Base-by-base conservation (phyloP, 2,329 filamentous ascomycete genomes). In the Ilyonectria robusta region DNA sequence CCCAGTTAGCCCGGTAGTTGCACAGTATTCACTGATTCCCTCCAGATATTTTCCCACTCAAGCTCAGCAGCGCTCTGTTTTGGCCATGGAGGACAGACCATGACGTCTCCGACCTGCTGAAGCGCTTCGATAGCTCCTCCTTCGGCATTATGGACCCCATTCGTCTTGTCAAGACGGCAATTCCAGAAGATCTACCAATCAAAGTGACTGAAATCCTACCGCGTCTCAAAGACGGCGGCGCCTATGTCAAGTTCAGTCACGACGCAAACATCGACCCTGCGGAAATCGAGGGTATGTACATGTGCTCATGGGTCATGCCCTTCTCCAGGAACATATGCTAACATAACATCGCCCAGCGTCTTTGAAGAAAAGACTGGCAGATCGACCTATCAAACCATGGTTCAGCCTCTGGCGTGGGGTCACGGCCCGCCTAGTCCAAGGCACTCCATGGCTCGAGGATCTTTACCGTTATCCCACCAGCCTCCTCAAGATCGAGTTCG, bases 401-500 rank as follows among this genome's bases (percentile, higher is more conserved):
- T 98, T 96, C 84, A 97, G 92, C 72, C 94, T 94, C 0, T 91
- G 97, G 70, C 86, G 89, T 23, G 83, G 87, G 15, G 91, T 97
- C 63, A 87, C 89, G 55, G 90, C 91, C 4, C 90, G 90, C 26
- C 83, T 94, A 7, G 96, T 99, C 2, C 86, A 89, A 62, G 96
- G 96, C 10, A 89, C 91, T 23, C 96, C 96, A 0, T 99, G 96
- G 96, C 87, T 98, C 3, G 96, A 98, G 77, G 96, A 99, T 78
- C 83, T 99, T 31, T 93, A 94, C 72, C 89, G 94, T 7, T 91
- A 94, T 57, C 96, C 96, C 0, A 94, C 91, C 64, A 86, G 85
- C 46, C 87, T 93, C 31, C 76, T 99, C 42, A 92, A 90, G 72
- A 90, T 98, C 23, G 95, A 98, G 77, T 98, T 98, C 70, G 86